Base-by-base conservation (phyloP, 179 eudicot species). In the Spergularia azorica region DNA sequence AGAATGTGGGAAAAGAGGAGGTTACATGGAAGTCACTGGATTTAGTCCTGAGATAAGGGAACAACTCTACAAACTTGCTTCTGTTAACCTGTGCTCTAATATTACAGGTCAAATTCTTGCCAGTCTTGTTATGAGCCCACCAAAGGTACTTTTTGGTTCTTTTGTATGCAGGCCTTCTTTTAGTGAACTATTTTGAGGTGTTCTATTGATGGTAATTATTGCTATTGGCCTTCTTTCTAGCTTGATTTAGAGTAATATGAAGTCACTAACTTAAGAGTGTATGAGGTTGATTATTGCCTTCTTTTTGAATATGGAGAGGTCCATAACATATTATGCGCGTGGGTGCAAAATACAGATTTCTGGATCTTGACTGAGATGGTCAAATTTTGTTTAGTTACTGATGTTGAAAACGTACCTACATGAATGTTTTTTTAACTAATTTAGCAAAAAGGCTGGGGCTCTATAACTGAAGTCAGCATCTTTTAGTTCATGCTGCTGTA, bases 1-100 rank as follows among this genome's bases (percentile, higher is more conserved):
- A 60, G 99, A 95, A 83, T 95, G 99, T 78, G 99, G 98, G 48
- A 95, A 93, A 84, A 79, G 97, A 85, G 98, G 99, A 83, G 97
- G 99, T 77, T 95, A 95, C 82, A 95, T 95, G 98, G 99, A 95
- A 79, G 86, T 95, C 26, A 90, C 97, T 64, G 99, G 98, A 67
- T 95, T 95, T 80, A 78, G 90, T 83, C 75, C 94, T 6, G 94
- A 91, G 64, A 73, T 93, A 51, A 89, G 90, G 86, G 98, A 95
- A 76, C 99, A 95, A 77, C 89, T 93, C 36, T 95, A 95, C 89
- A 95, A 95, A 85, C 85, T 95, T 46, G 97, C 99, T 61, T 93
- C 99, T 46, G 97, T 95, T 50, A 93, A 93, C 77, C 84, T 93
- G 71, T 93, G 99, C 67, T 93, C 99, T 21, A 95, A 93, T 79